A percentile compares a stretch with the other conserved stretches of the same genome.
These are phyloP conservation scores for Phytopythium kandeliae DNA, from an alignment of 352 stramenopile species.

Conservation along the genomic window DNA sequence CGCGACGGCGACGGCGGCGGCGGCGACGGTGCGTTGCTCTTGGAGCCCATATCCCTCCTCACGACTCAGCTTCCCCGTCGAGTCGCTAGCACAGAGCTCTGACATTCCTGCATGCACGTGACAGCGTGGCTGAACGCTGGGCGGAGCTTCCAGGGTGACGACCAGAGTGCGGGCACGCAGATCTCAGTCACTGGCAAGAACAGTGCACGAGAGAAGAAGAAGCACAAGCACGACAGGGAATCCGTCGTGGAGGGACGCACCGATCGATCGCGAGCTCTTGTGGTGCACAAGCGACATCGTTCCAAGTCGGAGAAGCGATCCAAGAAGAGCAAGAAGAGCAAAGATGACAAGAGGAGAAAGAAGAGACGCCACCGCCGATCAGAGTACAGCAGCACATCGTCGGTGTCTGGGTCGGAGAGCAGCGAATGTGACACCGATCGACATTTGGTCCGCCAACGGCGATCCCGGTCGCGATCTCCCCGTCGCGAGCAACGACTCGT, in stretches of 20 bases:
- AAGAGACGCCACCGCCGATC: neutral
- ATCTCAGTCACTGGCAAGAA: neutral
- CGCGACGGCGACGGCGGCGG: conserved; percentile 1
- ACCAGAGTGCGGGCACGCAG: neutral
- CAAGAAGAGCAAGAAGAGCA: conserved; percentile 5
- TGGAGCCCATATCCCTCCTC: neutral
- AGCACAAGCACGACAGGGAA: neutral
- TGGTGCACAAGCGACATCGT: conserved; percentile 24
- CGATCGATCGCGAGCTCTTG: conserved; percentile 5
- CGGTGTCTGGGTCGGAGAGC: conserved; percentile 3
- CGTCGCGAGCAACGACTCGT: neutral
- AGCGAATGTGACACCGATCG: conserved; percentile 9
- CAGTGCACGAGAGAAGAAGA: neutral
- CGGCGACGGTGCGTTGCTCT: neutral
- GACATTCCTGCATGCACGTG: neutral
- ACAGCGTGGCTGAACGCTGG: conserved; percentile 11
- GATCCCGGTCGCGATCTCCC: conserved; percentile 5
- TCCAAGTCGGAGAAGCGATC: conserved; percentile 2
- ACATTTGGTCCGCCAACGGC: conserved; percentile 7
- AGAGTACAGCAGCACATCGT: conserved; percentile 3
- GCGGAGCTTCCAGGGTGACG: conserved; percentile 16
- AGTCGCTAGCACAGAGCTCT: neutral
- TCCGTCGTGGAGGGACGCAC: too few relatives aligned
- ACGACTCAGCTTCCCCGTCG: neutral
- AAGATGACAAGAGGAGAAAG: neutral